A percentile compares a stretch with the other conserved stretches of the same genome.
Evolutionary conservation across 1,139 yeast genomes (phyloP).

Genomic region (Meyerozyma elateridarum): DNA sequence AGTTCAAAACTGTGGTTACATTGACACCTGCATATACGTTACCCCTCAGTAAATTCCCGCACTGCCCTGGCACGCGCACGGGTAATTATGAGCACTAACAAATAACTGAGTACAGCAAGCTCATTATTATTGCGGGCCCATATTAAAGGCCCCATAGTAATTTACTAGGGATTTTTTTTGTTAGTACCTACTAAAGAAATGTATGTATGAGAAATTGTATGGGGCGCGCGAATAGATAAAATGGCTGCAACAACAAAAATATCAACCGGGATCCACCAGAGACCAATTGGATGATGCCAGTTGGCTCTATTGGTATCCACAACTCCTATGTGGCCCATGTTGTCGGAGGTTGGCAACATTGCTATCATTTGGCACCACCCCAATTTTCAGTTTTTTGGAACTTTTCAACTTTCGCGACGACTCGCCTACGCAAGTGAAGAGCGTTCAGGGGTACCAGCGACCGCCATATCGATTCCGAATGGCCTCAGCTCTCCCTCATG

Average conservation of each 20-base stretch:
- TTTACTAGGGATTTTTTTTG: conserved; percentile 2
- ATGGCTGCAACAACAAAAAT: conserved; percentile 1
- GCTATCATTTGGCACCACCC: no score
- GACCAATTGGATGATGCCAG: background rate
- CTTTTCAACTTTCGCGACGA: background rate
- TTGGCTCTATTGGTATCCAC: background rate
- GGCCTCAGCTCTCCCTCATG: no score
- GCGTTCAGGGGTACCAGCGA: no score
- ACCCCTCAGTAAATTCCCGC: conserved; percentile 5
- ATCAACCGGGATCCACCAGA: background rate
- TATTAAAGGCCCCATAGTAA: conserved; percentile 2
- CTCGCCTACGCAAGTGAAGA: no score
- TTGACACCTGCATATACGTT: background rate
- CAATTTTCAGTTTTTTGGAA: no score
- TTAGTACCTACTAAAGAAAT: conserved; percentile 3
- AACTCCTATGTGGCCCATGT: background rate
- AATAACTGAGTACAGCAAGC: conserved; percentile 4
- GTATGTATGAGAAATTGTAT: conserved; percentile 3
- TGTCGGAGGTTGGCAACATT: conserved; percentile 1
- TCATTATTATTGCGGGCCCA: conserved; percentile 1
- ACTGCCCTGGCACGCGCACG: conserved; percentile 2
- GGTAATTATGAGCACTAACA: conserved; percentile 3
- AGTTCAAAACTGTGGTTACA: no score
- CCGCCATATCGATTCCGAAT: no score
- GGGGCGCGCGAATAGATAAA: conserved; percentile 1